Evolutionary conservation across 345 rosid genomes (phyloP).

Genomic region (Ceriops tagal): DNA sequence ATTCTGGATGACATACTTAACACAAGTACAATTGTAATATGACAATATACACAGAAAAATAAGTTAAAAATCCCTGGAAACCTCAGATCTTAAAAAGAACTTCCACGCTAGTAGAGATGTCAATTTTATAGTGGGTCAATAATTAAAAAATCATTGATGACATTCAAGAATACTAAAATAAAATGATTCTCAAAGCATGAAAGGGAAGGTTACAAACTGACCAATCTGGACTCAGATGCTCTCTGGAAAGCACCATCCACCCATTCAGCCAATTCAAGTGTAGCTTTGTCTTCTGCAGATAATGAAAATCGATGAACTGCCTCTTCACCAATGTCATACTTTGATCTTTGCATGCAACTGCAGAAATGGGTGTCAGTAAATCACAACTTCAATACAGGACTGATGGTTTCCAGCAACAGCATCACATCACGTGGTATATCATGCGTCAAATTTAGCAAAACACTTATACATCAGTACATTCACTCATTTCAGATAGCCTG

Average conservation of each 20-base stretch:
- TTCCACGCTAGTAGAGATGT: background rate
- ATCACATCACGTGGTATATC: background rate
- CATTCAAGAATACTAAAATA: background rate
- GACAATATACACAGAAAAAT: background rate
- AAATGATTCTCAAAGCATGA: background rate
- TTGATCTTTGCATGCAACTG: slow-evolving; percentile 96
- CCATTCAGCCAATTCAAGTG: slow-evolving; percentile 97
- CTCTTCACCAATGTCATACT: slow-evolving; percentile 93
- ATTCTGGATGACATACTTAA: too few species aligned
- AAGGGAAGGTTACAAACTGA: slow-evolving; percentile 10
- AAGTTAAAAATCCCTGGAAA: background rate
- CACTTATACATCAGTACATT: background rate
- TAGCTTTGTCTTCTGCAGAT: slow-evolving; percentile 95
- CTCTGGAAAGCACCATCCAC: slow-evolving; percentile 72
- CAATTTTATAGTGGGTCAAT: background rate
- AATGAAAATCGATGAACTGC: slow-evolving; percentile 86
- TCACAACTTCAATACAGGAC: background rate
- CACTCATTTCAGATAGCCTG: background rate
- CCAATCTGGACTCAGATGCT: slow-evolving; percentile 49
- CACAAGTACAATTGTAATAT: too few species aligned
- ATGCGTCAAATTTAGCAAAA: background rate
- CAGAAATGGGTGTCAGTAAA: slow-evolving; percentile 20
- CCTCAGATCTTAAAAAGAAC: background rate
- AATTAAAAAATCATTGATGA: background rate
- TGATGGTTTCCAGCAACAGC: background rate